Evolutionary conservation across 257 asterid species (phyloP), one percentile per base, ranked within the genome.

Genomic region (Thymus mandschuricus): DNA sequence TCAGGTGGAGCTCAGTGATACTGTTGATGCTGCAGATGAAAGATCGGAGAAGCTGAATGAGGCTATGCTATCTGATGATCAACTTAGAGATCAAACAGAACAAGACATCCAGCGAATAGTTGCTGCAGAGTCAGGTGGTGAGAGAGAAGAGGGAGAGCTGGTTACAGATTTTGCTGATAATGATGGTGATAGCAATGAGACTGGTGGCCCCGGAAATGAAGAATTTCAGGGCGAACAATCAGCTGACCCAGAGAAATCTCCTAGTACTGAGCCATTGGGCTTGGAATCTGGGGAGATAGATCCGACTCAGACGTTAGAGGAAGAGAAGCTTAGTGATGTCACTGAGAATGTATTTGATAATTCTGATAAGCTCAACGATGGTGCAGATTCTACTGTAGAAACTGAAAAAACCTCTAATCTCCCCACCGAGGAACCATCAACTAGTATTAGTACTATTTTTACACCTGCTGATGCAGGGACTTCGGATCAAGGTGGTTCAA

Each of bases 61-160:
- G 55, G 70, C 74, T 55, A 8, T 75, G 11, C 71, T 64, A 12
- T 80, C 81, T 27, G 96, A 88, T 58, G 94, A 86, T 66, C 83
- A 79, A 15, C 69, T 81, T 54, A 83, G 81, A 50, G 81, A 78
- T 71, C 81, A 82, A 79, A 83, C 78, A 5, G 97, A 88, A 63
- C 90, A 87, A 71, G 97, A 87, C 60, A 79, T 81, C 55, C 96
- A 85, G 82, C 88, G 70, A 52, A 79, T 75, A 1, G 40, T 35
- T 62, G 81, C 79, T 41, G 69, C 79, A 30, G 96, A 89, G 72
- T 75, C 81, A 41, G 89, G 78, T 63, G 78, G 80, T 43, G 97
- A 92, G 13, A 81, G 81, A 78, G 99, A 94, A 74, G 99, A 91
- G 81, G 97, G 95, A 15, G 99, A 91, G 81, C 70, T 86, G 66